A percentile compares a stretch with the other conserved stretches of the same genome.
Evolutionary conservation across 2,329 filamentous ascomycete species (phyloP).

Genomic region (Cryoendolithus antarcticus): DNA sequence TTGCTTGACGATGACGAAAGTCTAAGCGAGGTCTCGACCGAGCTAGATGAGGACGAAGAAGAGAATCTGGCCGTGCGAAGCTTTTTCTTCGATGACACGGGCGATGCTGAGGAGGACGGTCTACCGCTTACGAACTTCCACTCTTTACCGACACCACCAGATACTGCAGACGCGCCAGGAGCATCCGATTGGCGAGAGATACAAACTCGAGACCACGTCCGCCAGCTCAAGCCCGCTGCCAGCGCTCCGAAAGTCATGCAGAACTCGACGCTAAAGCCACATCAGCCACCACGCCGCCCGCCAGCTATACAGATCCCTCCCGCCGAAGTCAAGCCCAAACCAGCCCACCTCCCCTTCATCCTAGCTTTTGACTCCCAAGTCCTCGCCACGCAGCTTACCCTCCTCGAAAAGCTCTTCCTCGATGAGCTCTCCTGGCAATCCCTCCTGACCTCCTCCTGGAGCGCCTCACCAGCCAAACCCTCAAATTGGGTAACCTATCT

Average conservation of each 20-base stretch:
- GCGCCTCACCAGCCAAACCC: slow-evolving; percentile 39
- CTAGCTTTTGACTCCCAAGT: slow-evolving; percentile 68
- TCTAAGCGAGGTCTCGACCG: slow-evolving; percentile 43
- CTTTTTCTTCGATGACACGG: slow-evolving; percentile 38
- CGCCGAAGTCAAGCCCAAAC: background rate
- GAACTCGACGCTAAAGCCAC: no score
- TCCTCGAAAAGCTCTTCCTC: slow-evolving; percentile 75
- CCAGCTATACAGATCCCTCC: no score
- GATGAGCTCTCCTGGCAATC: slow-evolving; percentile 85
- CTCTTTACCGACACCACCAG: slow-evolving; percentile 30
- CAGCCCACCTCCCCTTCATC: slow-evolving; percentile 61
- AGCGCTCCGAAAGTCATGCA: background rate
- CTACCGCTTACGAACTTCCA: slow-evolving; percentile 25
- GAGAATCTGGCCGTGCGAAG: slow-evolving; percentile 31
- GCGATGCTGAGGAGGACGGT: slow-evolving; percentile 19
- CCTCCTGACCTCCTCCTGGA: slow-evolving; percentile 72
- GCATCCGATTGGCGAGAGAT: no score
- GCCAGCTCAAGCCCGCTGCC: background rate
- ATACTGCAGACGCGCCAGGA: slow-evolving; percentile 22
- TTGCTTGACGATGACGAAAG: slow-evolving; percentile 42
- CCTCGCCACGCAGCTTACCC: slow-evolving; percentile 69
- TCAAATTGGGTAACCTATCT: slow-evolving; percentile 68
- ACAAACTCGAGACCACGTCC: no score
- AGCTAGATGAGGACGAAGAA: slow-evolving; percentile 34
- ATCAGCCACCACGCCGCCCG: no score